Evolutionary conservation across 495 filamentous ascomycete genomes (phyloP), one percentile per base, ranked within the genome.

Genomic region (Aspergillus funiculosus): DNA sequence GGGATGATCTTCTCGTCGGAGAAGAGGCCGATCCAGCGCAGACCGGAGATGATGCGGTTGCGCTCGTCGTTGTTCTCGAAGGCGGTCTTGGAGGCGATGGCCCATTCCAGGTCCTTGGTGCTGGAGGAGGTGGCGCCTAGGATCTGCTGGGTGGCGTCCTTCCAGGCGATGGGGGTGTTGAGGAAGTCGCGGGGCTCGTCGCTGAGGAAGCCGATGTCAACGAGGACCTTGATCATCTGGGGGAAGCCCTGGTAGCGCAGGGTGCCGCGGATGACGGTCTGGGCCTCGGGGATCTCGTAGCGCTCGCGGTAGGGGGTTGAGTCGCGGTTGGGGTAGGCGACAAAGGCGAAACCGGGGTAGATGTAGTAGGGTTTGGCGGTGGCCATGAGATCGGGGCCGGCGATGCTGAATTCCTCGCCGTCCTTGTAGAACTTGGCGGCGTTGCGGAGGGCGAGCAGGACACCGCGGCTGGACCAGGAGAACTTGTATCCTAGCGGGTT

Each of bases 401-500:
- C 52, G 22, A 82, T 65, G 46, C 71, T 76, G 54, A 82, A 76
- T 27, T 82, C 63, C 67, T 90, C 75, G 50, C 89, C 90, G 49
- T 86, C 81, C 62, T 86, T 70, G 65, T 80, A 92, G 74, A 81
- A 90, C 55, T 76, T 86, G 50, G 88, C 92, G n/a, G 80, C 71
- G 68, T 96, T 96, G 51, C 85, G 67, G 39, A 92, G 71, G 6
- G 92, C 89, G 8, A 98, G 74, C 2, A 97, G 74, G 38, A 95
- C 89, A 57, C 92, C 92, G 39, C 92, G 80, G 53, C 81, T 79
- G 26, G 78, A 84, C 83, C 86, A 91, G 10, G 82, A 86, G 77
- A 95, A 96, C 71, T 96, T 95, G 77, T 95, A 98, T 28, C 92
- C 91, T 17, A 95, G 74, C 20, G 92, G 91, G 72, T 96, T 96